Base-by-base conservation (phyloP, 2,329 filamentous ascomycete species). In the Claviceps spartinae region DNA sequence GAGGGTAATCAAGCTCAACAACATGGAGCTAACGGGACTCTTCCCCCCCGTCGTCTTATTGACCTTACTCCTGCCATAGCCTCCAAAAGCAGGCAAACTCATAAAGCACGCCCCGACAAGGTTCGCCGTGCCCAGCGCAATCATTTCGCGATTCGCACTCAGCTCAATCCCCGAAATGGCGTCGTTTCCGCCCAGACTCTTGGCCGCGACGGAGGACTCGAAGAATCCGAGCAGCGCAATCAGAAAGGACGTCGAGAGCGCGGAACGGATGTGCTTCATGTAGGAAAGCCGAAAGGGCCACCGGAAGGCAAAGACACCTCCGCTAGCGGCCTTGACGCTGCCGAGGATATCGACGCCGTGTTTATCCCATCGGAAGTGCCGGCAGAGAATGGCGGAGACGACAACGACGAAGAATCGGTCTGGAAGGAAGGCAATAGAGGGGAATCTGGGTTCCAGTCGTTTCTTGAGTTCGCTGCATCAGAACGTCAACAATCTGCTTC, bases 201-300 rank as follows among this genome's bases (percentile, higher is more conserved):
- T 97, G 38, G 93, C 93, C 1, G 93, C 93, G 13, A 98, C 89
- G 0, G 89, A 95, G 2, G 88, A 95, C 67, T 98, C 93, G 61
- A 98, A 98, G 69, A 98, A 98, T n/a, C 93, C 93, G 0, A 98
- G 81, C 24, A 98, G 75, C 0, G 90, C 88, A 57, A 98, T 95
- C 51, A 97, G 75, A 62, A 98, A 95, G 0, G 88, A 86, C 0
- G 93, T 97, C 49, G 87, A 84, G 77, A 97, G 85, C 40, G 88
- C 86, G 56, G 88, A 85, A 22, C 86, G 83, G 51, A 94, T 86
- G 63, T 96, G 85, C 24, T 80, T 77, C 74, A 97, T 82, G 59
- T 94, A 81, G 5, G 79, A 75, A 2, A 79, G 70, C 57, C 83
- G 80, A 61, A 96, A 93, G 0, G 93, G 91, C 77, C 90, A 96